phyloP scores from a whole-genome alignment of 345 rosid species.

The Citrus australasica region DNA sequence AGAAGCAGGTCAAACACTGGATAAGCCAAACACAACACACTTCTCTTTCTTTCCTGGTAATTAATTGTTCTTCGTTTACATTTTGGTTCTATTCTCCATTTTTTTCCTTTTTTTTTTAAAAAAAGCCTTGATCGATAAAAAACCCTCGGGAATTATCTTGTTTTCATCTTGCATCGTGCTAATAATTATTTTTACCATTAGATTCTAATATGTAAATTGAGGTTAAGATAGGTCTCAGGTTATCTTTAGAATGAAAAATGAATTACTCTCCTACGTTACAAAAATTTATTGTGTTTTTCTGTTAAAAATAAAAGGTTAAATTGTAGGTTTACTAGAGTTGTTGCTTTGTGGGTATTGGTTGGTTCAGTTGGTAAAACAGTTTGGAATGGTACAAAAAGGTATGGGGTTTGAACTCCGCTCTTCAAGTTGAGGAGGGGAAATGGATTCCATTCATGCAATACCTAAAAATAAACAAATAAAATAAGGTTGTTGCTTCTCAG shows the following conservation, averaged over 20 bases:
- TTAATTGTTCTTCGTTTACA: neutral
- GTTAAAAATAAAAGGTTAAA: neutral
- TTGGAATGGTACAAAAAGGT: neutral
- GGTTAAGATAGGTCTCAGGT: neutral
- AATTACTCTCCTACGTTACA: neutral
- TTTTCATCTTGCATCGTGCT: neutral
- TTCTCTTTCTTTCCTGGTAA: conserved; percentile 69
- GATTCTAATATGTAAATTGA: neutral
- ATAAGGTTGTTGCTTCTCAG: neutral
- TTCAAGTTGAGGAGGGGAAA: neutral
- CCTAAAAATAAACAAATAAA: too few relatives aligned
- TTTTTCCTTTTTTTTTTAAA: neutral
- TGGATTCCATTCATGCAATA: neutral
- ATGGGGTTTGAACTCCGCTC: neutral
- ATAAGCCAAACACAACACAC: conserved; percentile 41
- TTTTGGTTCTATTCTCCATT: neutral
- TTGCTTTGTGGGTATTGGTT: neutral
- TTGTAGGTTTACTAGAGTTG: neutral
- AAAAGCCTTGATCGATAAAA: neutral
- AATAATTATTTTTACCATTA: neutral
- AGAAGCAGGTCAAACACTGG: conserved; percentile 38
- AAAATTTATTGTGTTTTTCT: neutral
- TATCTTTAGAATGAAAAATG: neutral
- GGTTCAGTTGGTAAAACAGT: neutral
- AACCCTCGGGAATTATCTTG: neutral